A percentile compares a stretch with the other conserved stretches of the same genome.
phyloP scores from a whole-genome alignment of 163 green algal species.

The Scenedesmus sp. region DNA sequence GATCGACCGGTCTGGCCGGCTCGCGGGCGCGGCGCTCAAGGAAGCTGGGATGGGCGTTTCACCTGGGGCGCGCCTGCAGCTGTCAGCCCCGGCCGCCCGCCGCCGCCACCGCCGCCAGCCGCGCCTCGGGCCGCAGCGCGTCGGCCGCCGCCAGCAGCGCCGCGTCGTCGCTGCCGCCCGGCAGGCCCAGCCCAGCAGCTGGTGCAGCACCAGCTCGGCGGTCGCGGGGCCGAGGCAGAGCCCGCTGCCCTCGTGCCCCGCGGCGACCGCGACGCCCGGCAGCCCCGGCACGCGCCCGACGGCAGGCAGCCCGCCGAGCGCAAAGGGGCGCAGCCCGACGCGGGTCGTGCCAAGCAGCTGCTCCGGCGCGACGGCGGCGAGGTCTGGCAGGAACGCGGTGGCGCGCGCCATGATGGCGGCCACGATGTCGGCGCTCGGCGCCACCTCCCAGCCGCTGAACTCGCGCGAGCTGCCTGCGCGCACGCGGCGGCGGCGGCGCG shows the following conservation, averaged over 20 bases:
- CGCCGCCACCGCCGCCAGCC: not conserved
- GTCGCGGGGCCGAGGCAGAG: slow-evolving; percentile 76
- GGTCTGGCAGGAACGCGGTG: slow-evolving; percentile 60
- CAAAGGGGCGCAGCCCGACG: slow-evolving; percentile 68
- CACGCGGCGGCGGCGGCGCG: not conserved
- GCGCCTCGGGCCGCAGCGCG: slow-evolving; percentile 16
- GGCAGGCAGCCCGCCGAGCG: slow-evolving; percentile 60
- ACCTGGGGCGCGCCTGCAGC: too few species aligned
- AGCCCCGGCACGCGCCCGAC: slow-evolving; percentile 62
- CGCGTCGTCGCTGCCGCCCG: too few species aligned
- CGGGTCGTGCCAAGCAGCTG: slow-evolving; percentile 42
- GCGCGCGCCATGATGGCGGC: slow-evolving; percentile 69
- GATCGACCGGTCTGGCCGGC: too few species aligned
- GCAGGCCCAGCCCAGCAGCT: slow-evolving; percentile 14
- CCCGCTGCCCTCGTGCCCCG: slow-evolving; percentile 83
- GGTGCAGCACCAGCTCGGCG: slow-evolving; percentile 61
- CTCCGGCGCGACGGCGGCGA: slow-evolving; percentile 33
- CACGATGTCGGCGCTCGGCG: slow-evolving; percentile 48
- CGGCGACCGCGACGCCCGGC: slow-evolving; percentile 73
- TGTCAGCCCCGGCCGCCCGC: not conserved
- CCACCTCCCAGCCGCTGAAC: slow-evolving; percentile 60
- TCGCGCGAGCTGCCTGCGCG: slow-evolving; percentile 65
- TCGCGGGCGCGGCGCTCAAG: too few species aligned
- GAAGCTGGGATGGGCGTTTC: too few species aligned
- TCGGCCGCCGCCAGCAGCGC: not conserved